Base-by-base conservation (phyloP, 305 asterid genomes). In the Fraxinus platypoda region DNA sequence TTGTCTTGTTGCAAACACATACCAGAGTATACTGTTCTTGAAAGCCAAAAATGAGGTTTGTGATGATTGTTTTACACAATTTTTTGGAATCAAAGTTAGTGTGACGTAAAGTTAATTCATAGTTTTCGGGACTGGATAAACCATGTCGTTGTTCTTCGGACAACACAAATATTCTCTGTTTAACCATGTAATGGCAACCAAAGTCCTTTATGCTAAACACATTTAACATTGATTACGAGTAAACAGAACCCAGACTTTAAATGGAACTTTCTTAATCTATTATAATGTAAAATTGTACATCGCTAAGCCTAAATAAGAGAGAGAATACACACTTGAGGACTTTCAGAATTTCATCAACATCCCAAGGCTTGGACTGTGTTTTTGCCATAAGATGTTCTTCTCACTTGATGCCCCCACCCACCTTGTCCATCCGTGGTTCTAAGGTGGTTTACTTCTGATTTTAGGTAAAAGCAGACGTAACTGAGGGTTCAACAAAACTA, bases 391-490 rank as follows among this genome's bases (percentile, higher is more conserved):
- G 66, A 54, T 54, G 12, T 54, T 54, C 23, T 54, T 54, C 66
- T 54, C 26, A 19, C 26, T 54, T 54, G 66, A 54, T 19, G 66
- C 12, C 26, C n/a, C 9, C 11, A 54, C 66, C 66, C 1, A 25
- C 66, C 26, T 49, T 6, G 4, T 19, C 64, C 12, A 7, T 54
- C 26, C 12, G 1, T n/a, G 17, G 49, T 46, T 80, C 38, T 52
- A 35, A 70, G 31, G 41, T 57, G 13, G 13, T 38, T 35, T n/a
- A 19, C 34, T 71, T 84, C 19, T 72, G 57, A 81, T 81, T 81
- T 79, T 88, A 96, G 98, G 95, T 94, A 81, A 91, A 92, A 88
- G 95, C 98, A 73, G 99, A 96, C 85, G 99, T 96, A 68, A 96
- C 98, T 1, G 97, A 94, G 84, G 98, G 97, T 85, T 83, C 98